A percentile compares a stretch with the other conserved stretches of the same genome.
phyloP scores from a whole-genome alignment of 2,329 filamentous ascomycete genomes.

The Fonsecaea pedrosoi region DNA sequence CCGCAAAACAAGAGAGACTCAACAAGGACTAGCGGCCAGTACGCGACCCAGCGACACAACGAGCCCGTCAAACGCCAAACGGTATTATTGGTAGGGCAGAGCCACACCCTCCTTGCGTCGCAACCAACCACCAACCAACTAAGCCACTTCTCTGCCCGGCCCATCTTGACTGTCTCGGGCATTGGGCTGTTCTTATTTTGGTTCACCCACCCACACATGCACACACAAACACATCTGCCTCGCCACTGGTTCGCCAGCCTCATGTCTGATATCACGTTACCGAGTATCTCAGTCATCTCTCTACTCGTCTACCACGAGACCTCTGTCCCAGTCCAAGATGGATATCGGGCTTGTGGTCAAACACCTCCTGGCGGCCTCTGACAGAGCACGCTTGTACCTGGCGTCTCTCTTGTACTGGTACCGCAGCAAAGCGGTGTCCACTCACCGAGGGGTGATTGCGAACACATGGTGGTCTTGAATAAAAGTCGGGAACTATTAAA shows the following conservation, averaged over 20 bases:
- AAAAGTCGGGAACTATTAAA: neutral
- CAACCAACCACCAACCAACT: neutral
- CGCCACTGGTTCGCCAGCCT: conserved; percentile 4
- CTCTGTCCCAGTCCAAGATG: neutral
- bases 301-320: neutral
- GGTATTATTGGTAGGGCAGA: no score
- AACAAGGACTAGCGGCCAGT: conserved; percentile 20
- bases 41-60: conserved; percentile 1
- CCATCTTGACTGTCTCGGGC: conserved; percentile 20
- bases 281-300: neutral
- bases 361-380: neutral
- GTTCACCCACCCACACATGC: neutral
- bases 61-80: neutral
- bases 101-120: no score
- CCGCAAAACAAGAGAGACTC: conserved; percentile 21
- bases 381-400: neutral
- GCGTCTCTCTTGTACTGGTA: neutral
- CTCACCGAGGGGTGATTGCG: neutral
- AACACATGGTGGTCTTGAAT: neutral
- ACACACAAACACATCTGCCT: neutral
- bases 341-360: neutral
- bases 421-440: neutral
- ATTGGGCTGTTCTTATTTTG: conserved; percentile 28
- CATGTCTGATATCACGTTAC: conserved; percentile 6
- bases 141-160: conserved; percentile 12